Base-by-base conservation (phyloP, 805 yeast genomes). In the Sporopachydermia quercuum region DNA sequence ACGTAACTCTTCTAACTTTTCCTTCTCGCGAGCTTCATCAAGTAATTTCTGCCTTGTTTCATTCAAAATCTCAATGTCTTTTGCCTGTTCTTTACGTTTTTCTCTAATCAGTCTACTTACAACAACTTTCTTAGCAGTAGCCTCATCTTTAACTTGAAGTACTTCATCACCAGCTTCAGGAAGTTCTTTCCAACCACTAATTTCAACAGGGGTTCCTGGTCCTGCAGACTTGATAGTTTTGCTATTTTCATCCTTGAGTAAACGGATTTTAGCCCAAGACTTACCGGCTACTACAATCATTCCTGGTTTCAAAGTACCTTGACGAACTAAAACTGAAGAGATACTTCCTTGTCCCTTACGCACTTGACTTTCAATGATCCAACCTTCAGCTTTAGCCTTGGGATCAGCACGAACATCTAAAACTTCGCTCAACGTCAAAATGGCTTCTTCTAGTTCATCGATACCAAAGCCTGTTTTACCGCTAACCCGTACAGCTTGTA, bases 101-200 rank as follows among this genome's bases (percentile, higher is more conserved):
- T 60, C 65, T 46, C 80, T 64, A 33, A 71, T 68, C 4, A 62
- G 54, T 48, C 96, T 68, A 49, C 79, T 80, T 4, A 68, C 66
- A 3, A 76, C 67, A 4, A 80, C 94, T 46, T 75, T 73, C 50
- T 84, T 85, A 4, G 94, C 95, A 27, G 65, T 56, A 11, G 72
- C 63, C 54, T 87, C 96, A 49, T 60, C 73, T 45, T 71, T 71
- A 8, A 91, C 93, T 53, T 85, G 79, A 3, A 89, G 54, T 1
- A 83, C 75, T 46, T 73, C 73, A 45, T 85, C 95, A 5, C 98
- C 98, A 6, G 94, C 91, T 39, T 74, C 82, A 0, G 97, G 97
- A 30, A 87, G 60, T 27, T 76, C 87, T 53, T 81, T 86, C 98
- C 98, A 91, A 1, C 98, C 98, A 54, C 83, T 70, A 4, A 91